Percentiles rank a stretch among this genome's conserved stretches.
phyloP scores from a whole-genome alignment of 1,284 basidiomycete genomes.

The Mrakiaceae sp. region DNA sequence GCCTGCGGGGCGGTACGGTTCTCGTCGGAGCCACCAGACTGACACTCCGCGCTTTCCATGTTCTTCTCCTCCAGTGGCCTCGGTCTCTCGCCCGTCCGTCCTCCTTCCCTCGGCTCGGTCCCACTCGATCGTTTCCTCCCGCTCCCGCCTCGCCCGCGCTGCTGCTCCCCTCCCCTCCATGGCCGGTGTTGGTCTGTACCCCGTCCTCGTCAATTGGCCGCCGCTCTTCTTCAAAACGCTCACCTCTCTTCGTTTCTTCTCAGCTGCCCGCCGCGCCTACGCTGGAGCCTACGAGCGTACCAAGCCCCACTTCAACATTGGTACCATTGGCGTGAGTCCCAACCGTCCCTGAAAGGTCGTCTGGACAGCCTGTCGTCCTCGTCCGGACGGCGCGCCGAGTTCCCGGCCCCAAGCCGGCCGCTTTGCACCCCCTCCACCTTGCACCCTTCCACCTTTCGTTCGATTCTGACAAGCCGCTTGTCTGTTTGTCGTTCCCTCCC shows the following conservation, averaged over 20 bases:
- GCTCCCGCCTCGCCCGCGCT: background rate
- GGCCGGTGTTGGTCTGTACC: background rate
- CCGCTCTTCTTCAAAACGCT: background rate
- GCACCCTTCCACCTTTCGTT: too few species aligned
- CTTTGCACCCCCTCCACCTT: background rate
- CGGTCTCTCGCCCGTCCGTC: background rate
- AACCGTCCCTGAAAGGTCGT: background rate
- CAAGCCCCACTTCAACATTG: conserved; percentile 96
- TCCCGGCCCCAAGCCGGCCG: background rate
- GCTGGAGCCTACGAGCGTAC: conserved; percentile 64
- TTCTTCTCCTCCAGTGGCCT: background rate
- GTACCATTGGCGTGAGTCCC: conserved; percentile 58
- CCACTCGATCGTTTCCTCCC: background rate
- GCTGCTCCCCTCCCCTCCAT: background rate
- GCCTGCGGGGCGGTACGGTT: too few species aligned
- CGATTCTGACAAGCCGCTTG: background rate
- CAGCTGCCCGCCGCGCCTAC: conserved; percentile 30
- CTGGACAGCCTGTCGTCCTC: too few species aligned
- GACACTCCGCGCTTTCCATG: too few species aligned
- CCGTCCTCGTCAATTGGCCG: background rate
- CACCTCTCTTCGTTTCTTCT: background rate
- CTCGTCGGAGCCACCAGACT: too few species aligned
- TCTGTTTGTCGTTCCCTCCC: background rate
- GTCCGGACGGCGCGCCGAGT: too few species aligned
- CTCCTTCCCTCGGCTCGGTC: background rate